Conservation (phyloP, 202 grass and related monocot genomes). For the Eragrostis tef region DNA sequence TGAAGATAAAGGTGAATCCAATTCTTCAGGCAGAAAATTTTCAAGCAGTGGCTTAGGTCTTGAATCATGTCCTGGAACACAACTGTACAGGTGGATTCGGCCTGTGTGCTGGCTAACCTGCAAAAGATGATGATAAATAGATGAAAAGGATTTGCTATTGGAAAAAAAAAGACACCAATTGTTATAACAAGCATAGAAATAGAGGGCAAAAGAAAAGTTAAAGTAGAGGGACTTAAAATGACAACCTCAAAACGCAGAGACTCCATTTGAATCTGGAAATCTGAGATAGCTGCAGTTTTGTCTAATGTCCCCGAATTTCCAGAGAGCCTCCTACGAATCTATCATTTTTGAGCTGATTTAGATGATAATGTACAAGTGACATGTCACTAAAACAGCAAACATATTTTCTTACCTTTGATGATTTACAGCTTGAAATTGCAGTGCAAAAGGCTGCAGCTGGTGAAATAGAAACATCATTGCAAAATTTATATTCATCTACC, state of each 20-base stretch:
- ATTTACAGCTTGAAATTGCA: slow-evolving; percentile 61
- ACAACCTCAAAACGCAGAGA: slow-evolving; percentile 85
- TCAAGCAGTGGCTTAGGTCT: slow-evolving; percentile 84
- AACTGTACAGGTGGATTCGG: slow-evolving; percentile 86
- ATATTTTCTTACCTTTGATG: slow-evolving; percentile 44
- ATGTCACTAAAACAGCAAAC: slow-evolving; percentile 33
- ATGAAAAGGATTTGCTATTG: slow-evolving; percentile 25
- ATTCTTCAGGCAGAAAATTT: slow-evolving; percentile 91
- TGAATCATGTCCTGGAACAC: slow-evolving; percentile 73
- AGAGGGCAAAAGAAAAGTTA: background rate
- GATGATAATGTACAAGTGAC: slow-evolving; percentile 9
- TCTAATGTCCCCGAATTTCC: slow-evolving; percentile 46
- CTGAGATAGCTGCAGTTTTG: slow-evolving; percentile 46
- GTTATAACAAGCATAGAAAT: slow-evolving; percentile 26
- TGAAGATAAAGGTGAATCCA: slow-evolving; percentile 58
- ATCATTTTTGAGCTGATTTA: slow-evolving; percentile 44
- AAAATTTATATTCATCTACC: slow-evolving; percentile 48
- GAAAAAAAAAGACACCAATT: slow-evolving; percentile 15
- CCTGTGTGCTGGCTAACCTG: slow-evolving; percentile 92
- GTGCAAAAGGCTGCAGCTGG: slow-evolving; percentile 46
- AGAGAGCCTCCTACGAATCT: slow-evolving; percentile 52
- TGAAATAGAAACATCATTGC: slow-evolving; percentile 49
- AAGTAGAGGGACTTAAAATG: slow-evolving; percentile 14
- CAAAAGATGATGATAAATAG: slow-evolving; percentile 38
- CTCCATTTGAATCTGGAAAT: slow-evolving; percentile 63